Base-by-base conservation (phyloP, 2,329 filamentous ascomycete genomes). In the Nemania serpens region DNA sequence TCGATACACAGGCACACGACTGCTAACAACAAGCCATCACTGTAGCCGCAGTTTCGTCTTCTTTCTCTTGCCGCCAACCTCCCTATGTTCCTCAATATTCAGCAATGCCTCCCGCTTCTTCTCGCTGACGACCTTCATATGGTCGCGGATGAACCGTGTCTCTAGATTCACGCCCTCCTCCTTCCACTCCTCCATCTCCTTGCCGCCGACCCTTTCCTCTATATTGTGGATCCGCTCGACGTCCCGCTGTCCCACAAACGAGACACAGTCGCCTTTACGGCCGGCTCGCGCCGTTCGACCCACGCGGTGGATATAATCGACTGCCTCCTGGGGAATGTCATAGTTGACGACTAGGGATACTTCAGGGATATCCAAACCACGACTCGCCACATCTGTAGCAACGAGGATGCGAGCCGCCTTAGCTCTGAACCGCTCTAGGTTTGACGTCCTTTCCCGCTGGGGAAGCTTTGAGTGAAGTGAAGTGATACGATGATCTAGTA, bases 101-200 rank as follows among this genome's bases (percentile, higher is more conserved):
- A 97, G 76, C 74, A 94, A 74, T 0, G 94, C 95, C 77, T 97
- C 93, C 59, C 93, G 85, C 83, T 97, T 97, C 84, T 94, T 96
- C 81, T 96, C 91, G n/a, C 91, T 89, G 5, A 99, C 95, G 47
- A 91, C 76, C 82, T 96, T 97, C 72, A 99, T 78, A 37, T 89
- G 88, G 65, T 96, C 93, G 56, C 90, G 84, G 49, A 97, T 82
- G 22, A 99, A 92, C 59, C 95, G 83, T 1, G 89, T 91, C 80
- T 98, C 94, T n/a, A 99, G 79, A 77, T 92, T 98, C 57, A 99
- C 95, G 1, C 91, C 91, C 70, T 96, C 92, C 75, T 98, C 94
- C 54, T 84, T 77, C 89, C 93, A 99, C 62, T 88, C 87, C 47
- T 86, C 87, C 90, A 99, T 91, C 75, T 91, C 77, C 72, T 86